These are phyloP conservation scores for Venturia carpophila DNA, from an alignment of 2,329 filamentous ascomycete genomes.

Conservation along the genomic window DNA sequence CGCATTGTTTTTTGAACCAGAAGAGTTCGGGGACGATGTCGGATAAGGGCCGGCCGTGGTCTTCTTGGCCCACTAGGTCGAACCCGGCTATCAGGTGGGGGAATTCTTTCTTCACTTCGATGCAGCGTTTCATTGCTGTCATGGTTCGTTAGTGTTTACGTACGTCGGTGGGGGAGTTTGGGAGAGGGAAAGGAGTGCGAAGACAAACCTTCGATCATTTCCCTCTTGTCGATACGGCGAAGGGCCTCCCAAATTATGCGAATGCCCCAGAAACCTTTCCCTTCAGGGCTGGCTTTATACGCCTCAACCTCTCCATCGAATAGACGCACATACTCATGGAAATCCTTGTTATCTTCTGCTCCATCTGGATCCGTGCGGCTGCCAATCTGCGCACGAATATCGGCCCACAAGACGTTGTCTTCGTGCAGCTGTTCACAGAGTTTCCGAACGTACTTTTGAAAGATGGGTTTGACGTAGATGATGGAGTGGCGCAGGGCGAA, in stretches of 20 bases:
- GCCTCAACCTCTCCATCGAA: constrained; percentile 69
- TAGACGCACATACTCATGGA: constrained; percentile 60
- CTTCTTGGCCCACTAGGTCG: constrained; percentile 81
- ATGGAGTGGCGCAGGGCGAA: constrained; percentile 68
- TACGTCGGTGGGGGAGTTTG: not conserved
- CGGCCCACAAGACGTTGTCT: constrained; percentile 79
- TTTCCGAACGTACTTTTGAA: constrained; percentile 63
- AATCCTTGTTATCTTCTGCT: constrained; percentile 60
- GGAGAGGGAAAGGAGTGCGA: not conserved
- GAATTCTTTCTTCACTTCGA: constrained; percentile 69
- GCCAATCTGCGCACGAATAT: constrained; percentile 69
- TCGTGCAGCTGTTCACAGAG: constrained; percentile 64
- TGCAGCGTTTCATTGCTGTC: constrained; percentile 71
- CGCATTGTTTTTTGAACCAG: constrained; percentile 86
- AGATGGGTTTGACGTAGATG: constrained; percentile 86
- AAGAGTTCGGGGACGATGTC: constrained; percentile 79
- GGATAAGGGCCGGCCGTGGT: constrained; percentile 63
- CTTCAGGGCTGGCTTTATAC: constrained; percentile 65
- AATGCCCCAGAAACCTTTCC: constrained; percentile 73
- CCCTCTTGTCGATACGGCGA: constrained; percentile 54
- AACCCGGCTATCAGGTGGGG: constrained; percentile 78
- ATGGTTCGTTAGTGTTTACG: not conserved
- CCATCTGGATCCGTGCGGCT: constrained; percentile 60
- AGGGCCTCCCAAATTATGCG: constrained; percentile 78
- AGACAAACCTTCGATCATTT: constrained; percentile 55